A percentile compares a stretch with the other conserved stretches of the same genome.
Conservation (phyloP, 306 rosid genomes). For the Ceratonia siliqua region DNA sequence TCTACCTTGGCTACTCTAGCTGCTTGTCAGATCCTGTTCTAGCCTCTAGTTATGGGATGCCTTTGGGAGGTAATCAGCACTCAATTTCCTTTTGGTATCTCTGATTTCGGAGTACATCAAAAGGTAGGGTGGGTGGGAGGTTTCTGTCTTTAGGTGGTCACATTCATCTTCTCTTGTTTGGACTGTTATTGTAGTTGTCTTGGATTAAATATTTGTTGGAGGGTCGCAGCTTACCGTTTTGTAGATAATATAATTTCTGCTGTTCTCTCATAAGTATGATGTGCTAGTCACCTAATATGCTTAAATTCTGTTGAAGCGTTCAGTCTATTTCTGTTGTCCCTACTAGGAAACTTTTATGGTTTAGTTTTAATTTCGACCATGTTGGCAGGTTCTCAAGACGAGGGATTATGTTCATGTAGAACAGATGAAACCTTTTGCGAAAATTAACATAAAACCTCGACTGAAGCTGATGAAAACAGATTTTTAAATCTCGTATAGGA, state of each 20-base stretch:
- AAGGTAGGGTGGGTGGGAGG: not conserved
- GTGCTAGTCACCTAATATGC: not conserved
- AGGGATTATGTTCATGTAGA: slow-evolving; percentile 92
- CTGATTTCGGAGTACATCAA: not conserved
- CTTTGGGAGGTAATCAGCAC: not conserved
- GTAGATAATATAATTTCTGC: not conserved
- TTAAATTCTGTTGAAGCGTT: not conserved
- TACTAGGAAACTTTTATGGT: slow-evolving; percentile 4
- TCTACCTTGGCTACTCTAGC: not conserved
- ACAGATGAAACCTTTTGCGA: slow-evolving; percentile 72
- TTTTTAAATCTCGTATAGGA: slow-evolving; percentile 67
- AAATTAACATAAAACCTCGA: slow-evolving; percentile 66
- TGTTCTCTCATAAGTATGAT: not conserved
- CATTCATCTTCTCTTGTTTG: not conserved
- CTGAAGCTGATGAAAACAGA: slow-evolving; percentile 83
- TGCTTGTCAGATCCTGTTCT: too few relatives aligned
- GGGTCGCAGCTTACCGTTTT: not conserved
- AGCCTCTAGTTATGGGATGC: not conserved
- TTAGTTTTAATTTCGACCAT: slow-evolving; percentile 13
- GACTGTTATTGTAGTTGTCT: not conserved
- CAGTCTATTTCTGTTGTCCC: not conserved
- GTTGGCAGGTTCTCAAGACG: slow-evolving; percentile 93
- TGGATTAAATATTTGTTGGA: not conserved
- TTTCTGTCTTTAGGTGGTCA: not conserved
- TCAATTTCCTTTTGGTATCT: too few relatives aligned